Evolutionary conservation across 805 yeast genomes (phyloP).

Genomic region (Candida odintsovae): DNA sequence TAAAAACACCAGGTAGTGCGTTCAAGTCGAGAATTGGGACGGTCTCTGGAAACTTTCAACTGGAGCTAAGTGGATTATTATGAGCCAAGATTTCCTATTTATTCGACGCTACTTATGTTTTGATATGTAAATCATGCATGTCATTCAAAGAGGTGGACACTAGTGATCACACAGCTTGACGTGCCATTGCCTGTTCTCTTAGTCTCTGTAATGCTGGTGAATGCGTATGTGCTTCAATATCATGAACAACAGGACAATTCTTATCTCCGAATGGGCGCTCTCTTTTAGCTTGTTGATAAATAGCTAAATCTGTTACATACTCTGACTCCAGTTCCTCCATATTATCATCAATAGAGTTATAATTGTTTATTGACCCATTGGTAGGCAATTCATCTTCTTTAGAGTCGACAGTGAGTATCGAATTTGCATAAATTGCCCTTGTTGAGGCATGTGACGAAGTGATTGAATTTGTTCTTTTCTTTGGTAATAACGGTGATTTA

Average conservation of each 20-base stretch:
- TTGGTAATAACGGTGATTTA: conserved; percentile 14
- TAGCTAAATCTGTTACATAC: conserved; percentile 28
- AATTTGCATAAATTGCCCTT: conserved; percentile 21
- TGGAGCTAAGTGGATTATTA: no score
- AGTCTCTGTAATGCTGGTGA: conserved; percentile 23
- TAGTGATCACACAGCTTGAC: conserved; percentile 4
- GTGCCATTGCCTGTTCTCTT: conserved; percentile 20
- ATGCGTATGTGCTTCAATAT: conserved; percentile 22
- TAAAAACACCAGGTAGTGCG: no score
- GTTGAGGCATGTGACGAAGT: conserved; percentile 19
- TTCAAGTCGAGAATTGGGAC: no score
- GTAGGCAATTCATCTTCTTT: conserved; percentile 7
- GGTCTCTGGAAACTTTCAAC: no score
- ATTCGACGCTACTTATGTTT: no score
- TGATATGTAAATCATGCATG: no score
- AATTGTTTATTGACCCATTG: conserved; percentile 1
- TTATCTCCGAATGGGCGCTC: conserved; percentile 33
- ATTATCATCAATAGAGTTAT: conserved; percentile 10
- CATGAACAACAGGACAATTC: conserved; percentile 37
- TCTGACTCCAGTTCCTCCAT: conserved; percentile 16
- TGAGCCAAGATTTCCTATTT: neutral
- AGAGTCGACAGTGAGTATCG: conserved; percentile 16
- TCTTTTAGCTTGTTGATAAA: conserved; percentile 28
- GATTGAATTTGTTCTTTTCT: conserved; percentile 16
- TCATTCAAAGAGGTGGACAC: no score